Base-by-base conservation (phyloP, 257 asterid species). In the Ligustrum vulgare region DNA sequence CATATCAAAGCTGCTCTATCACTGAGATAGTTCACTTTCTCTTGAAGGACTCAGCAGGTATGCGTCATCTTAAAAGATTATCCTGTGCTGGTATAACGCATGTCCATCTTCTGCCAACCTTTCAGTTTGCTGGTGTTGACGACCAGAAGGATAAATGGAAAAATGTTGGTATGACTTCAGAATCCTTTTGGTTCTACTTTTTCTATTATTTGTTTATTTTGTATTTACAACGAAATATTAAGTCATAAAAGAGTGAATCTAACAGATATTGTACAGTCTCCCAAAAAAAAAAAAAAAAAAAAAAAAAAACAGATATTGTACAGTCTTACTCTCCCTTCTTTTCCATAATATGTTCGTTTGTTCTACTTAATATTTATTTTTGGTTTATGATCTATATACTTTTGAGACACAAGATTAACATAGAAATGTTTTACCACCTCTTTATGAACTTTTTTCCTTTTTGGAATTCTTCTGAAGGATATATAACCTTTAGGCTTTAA, bases 41-140 rank as follows among this genome's bases (percentile, higher is more conserved):
- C 82, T 78, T 89, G 83, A 84, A 94, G 98, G 92, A 87, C 79
- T 89, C 98, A 34, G 96, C 90, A 75, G 98, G 98, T 77, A 84
- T 92, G 84, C 87, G 65, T 76, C 98, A 94, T 72, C 87, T 94
- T 47, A 87, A 87, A 84, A 90, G 79, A 84, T 81, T 94, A 83
- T 89, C 97, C n/a, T 9, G 41, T 77, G 95, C 98, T 47, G 98
- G 98, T 67, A 72, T 94, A 77, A 88, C 98, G 39, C 98, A 94
- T 70, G 79, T 94, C 72, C 98, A 92, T 87, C 87, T 94, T 75
- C 87, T 94, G 76, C 98, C 98, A 34, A 91, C 97, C 78, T 94
- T 81, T 82, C 98, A 94, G 36, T 94, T 92, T 87, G 97, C 89
- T 77, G 97, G 91, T 35, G 98, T 92, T 77, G 91, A 92, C 71